A percentile compares a stretch with the other conserved stretches of the same genome.
These are phyloP conservation scores for Multifurca ochricompacta DNA, from an alignment of 768 basidiomycete species.

Conservation along the genomic window DNA sequence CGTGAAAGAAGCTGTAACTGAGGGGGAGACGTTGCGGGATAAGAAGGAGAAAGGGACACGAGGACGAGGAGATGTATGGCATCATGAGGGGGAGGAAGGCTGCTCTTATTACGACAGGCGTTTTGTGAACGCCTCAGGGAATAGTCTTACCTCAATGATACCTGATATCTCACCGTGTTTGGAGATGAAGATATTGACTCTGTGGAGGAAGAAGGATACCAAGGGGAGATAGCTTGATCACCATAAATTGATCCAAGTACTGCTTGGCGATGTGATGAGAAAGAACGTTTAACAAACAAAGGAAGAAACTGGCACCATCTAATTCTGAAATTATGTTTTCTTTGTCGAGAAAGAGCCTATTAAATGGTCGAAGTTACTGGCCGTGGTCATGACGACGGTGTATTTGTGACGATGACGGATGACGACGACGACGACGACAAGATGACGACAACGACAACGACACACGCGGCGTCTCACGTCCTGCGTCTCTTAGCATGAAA, in stretches of 20 bases:
- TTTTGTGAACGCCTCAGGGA: background rate
- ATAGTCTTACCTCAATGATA: constrained; percentile 50
- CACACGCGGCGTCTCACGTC: too few species aligned
- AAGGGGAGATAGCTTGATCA: constrained; percentile 53
- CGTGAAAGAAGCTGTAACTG: constrained; percentile 80
- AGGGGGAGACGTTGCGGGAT: constrained; percentile 63
- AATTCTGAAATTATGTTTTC: constrained; percentile 16
- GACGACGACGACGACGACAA: too few species aligned
- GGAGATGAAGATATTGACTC: constrained; percentile 17
- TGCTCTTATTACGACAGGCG: constrained; percentile 15
- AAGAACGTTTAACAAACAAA: background rate
- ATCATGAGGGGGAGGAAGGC: constrained; percentile 45
- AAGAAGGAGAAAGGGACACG: constrained; percentile 40
- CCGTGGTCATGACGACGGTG: background rate
- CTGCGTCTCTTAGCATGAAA: constrained; percentile 5
- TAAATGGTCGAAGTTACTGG: background rate
- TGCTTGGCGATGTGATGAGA: constrained; percentile 24
- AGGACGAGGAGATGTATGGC: constrained; percentile 30
- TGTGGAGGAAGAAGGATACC: constrained; percentile 34
- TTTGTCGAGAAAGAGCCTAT: constrained; percentile 5
- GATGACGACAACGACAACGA: too few species aligned
- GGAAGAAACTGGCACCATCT: constrained; percentile 11
- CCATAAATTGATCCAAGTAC: constrained; percentile 84
- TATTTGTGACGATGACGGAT: too few species aligned
- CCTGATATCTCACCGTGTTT: constrained; percentile 54